Percentiles rank a stretch among this genome's conserved stretches.
These are phyloP conservation scores for Zymoseptoria tritici DNA, from an alignment of 2,329 filamentous ascomycete species.

Conservation along the genomic window DNA sequence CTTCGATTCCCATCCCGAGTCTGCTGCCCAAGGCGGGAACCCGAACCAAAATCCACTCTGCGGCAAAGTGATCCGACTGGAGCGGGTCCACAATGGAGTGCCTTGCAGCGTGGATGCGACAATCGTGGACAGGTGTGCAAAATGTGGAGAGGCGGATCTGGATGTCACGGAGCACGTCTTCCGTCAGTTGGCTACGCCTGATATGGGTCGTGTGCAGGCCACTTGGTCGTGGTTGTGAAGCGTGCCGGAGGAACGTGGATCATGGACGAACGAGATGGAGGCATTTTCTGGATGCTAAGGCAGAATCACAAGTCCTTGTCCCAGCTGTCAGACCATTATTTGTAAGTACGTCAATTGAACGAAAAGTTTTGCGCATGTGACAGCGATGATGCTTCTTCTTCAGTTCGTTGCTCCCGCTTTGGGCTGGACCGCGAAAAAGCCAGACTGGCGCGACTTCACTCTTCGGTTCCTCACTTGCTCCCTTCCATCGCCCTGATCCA, in stretches of 20 bases:
- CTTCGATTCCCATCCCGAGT: not conserved
- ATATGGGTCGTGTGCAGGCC: not conserved
- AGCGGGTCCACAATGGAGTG: not conserved
- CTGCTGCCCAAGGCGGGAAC: not conserved
- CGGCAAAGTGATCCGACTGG: not conserved
- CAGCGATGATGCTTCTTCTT: not conserved
- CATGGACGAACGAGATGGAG: no score
- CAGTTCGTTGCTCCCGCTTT: not conserved
- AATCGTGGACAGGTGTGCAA: not conserved
- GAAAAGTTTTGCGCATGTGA: not conserved
- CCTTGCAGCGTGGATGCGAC: not conserved
- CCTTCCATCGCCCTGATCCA: not conserved
- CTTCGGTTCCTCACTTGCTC: not conserved
- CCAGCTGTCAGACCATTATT: not conserved
- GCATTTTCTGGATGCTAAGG: no score
- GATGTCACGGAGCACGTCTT: not conserved
- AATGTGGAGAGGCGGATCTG: not conserved
- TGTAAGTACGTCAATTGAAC: not conserved
- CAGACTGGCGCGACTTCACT: not conserved
- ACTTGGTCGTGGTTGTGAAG: not conserved
- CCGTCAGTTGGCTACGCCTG: not conserved
- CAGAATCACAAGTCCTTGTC: no score
- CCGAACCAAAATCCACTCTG: not conserved
- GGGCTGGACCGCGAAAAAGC: not conserved
- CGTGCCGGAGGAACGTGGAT: not conserved